A percentile compares a stretch with the other conserved stretches of the same genome.
These are phyloP conservation scores for Arthromyces matolae DNA, from an alignment of 768 basidiomycete species.

Conservation along the genomic window DNA sequence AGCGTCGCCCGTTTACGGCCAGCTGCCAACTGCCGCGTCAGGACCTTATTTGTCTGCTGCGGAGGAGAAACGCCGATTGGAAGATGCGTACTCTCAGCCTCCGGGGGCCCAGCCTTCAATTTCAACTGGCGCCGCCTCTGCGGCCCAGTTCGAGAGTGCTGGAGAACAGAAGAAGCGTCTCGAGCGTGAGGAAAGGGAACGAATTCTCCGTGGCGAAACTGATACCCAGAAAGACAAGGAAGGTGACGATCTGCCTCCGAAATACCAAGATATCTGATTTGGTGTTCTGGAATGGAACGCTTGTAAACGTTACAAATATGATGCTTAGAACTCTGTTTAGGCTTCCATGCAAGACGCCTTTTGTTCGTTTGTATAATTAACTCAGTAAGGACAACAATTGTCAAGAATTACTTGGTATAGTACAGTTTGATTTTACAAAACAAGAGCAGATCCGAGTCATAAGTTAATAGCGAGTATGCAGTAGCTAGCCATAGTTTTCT, in stretches of 20 bases:
- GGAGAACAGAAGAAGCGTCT: conserved; percentile 63
- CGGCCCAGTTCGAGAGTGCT: conserved; percentile 40
- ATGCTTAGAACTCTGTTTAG: neutral
- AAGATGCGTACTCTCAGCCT: conserved; percentile 33
- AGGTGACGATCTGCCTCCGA: conserved; percentile 46
- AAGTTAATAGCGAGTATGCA: no score
- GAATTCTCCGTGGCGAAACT: conserved; percentile 29
- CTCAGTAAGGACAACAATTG: no score
- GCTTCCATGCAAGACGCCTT: neutral
- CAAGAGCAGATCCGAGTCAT: no score
- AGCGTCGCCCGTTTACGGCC: conserved; percentile 28
- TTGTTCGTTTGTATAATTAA: conserved; percentile 4
- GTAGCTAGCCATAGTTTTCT: no score
- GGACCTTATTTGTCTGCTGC: conserved; percentile 45
- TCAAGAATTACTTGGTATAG: conserved; percentile 12
- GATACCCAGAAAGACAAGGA: conserved; percentile 16
- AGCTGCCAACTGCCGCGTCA: conserved; percentile 12
- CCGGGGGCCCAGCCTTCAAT: conserved; percentile 9
- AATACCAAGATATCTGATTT: conserved; percentile 36
- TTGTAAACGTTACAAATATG: neutral
- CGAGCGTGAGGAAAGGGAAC: conserved; percentile 67
- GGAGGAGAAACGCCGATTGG: conserved; percentile 65
- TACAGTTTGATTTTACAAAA: conserved; percentile 11
- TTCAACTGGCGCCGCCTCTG: conserved; percentile 12
- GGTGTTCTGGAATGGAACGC: neutral